Conservation (phyloP, 441 rosid species). For the Populus tomentosa region DNA sequence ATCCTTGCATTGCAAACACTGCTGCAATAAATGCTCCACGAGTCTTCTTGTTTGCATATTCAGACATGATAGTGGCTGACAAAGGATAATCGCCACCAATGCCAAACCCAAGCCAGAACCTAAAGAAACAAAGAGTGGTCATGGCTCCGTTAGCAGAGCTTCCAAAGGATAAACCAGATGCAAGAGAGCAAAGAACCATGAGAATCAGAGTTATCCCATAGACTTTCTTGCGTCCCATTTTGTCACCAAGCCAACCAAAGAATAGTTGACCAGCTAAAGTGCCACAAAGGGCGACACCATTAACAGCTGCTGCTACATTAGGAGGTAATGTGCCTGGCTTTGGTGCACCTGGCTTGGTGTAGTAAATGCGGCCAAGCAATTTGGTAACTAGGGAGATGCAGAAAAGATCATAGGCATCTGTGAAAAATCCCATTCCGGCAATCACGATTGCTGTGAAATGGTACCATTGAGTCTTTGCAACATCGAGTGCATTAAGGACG, state of each 20-base stretch:
- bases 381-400: slow-evolving; percentile 76
- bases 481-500: slow-evolving; percentile 72
- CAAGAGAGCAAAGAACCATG: slow-evolving; percentile 64
- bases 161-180: slow-evolving; percentile 71
- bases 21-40: slow-evolving; percentile 88
- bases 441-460: slow-evolving; percentile 75
- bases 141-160: slow-evolving; percentile 31
- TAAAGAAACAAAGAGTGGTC: slow-evolving; percentile 66
- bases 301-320: slow-evolving; percentile 66
- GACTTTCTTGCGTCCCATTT: slow-evolving; percentile 72
- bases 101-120: slow-evolving; percentile 90
- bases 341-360: slow-evolving; percentile 40
- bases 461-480: slow-evolving; percentile 74
- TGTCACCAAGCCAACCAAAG: slow-evolving; percentile 88
- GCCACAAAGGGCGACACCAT: slow-evolving; percentile 74
- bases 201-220: slow-evolving; percentile 67
- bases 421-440: slow-evolving; percentile 89
- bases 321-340: slow-evolving; percentile 75
- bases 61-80: slow-evolving; percentile 84
- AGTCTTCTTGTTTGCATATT: slow-evolving; percentile 73
- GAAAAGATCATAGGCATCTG: slow-evolving; percentile 82
- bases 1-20: slow-evolving; percentile 86
- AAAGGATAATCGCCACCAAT: slow-evolving; percentile 82
- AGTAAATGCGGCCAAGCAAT: slow-evolving; percentile 74
- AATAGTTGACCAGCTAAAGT: slow-evolving; percentile 77